Evolutionary conservation across 352 stramenopile species (phyloP), one percentile per base, ranked within the genome.

Genomic region (Pythium pyrilobum): DNA sequence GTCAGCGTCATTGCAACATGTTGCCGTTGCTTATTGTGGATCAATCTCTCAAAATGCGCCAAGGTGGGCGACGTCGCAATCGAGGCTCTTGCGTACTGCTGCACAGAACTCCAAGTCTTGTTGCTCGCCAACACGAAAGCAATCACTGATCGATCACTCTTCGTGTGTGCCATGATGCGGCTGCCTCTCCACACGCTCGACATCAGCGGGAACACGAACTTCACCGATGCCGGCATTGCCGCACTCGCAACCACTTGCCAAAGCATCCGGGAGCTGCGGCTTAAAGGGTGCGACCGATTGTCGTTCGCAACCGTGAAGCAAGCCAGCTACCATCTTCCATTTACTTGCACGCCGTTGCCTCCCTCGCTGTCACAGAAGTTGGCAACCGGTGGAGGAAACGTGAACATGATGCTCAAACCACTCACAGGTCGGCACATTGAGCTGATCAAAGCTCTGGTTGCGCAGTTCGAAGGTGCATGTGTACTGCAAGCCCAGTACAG

Each of bases 211-310:
- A 88, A 91, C 50, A 73, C 62, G 2, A 74, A 67, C 41, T 72
- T 91, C 57, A 86, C 73, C 0, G 75, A 87, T 41, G 51, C 48
- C 5, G 80, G 75, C 0, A n/a, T 91, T 0, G 36, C 58, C 7
- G 54, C 56, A 1, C 49, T 91, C 4, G 67, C 64, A 12, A 39
- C 58, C 0, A 52, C 50, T 0, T 88, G 80, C 28, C 71, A 77
- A 29, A 41, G 62, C 21, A 62, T 91, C 4, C 69, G 72, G n/a
- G 66, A 85, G 27, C 53, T 91, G 5, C 69, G 70, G 4, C 54
- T 91, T 8, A 75, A 81, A 59, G 77, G 76, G 21, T 91, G 80
- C 48, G 77, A 85, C 43, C 73, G 80, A 11, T 52, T 88, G 8
- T 80, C 75, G 9, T 49, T 67, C 21, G 52, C 63, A 24, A 58